Evolutionary conservation across 1,284 basidiomycete genomes (phyloP).

Genomic region (Cystobasidium pallidum): DNA sequence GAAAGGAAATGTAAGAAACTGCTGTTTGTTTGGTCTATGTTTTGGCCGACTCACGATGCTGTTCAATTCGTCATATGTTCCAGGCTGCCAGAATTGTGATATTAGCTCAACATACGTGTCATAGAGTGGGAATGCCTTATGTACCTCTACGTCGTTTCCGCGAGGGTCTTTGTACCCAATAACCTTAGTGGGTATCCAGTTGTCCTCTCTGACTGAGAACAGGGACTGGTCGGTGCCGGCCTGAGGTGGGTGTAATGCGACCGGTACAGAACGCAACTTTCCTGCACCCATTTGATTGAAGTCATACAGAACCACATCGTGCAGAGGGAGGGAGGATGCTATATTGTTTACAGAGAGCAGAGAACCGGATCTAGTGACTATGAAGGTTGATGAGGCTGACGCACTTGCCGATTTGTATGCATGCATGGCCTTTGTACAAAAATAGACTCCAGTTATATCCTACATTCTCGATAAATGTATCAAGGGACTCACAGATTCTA

Average conservation of each 20-base stretch:
- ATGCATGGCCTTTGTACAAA: constrained; percentile 19
- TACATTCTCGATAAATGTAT: neutral
- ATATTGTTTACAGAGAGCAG: constrained; percentile 7
- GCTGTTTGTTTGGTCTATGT: neutral
- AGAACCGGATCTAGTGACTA: constrained; percentile 20
- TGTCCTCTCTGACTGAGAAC: constrained; percentile 25
- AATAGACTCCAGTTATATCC: neutral
- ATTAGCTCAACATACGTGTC: neutral
- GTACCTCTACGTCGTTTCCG: constrained; percentile 41
- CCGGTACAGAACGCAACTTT: constrained; percentile 24
- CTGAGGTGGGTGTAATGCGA: constrained; percentile 31
- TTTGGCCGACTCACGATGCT: constrained; percentile 11
- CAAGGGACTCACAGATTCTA: constrained; percentile 31
- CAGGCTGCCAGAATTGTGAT: constrained; percentile 10
- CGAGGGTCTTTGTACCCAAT: constrained; percentile 39
- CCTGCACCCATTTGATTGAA: neutral
- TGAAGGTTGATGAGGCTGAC: constrained; percentile 29
- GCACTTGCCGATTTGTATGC: constrained; percentile 3
- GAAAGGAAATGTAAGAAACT: neutral
- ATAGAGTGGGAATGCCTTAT: neutral
- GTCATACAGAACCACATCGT: constrained; percentile 32
- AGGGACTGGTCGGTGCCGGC: constrained; percentile 20
- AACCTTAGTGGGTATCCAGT: constrained; percentile 28
- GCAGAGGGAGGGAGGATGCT: constrained; percentile 29
- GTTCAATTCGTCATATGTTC: constrained; percentile 42